A percentile compares a stretch with the other conserved stretches of the same genome.
These are phyloP conservation scores for Populus davidiana DNA, from an alignment of 345 rosid species.

Conservation along the genomic window DNA sequence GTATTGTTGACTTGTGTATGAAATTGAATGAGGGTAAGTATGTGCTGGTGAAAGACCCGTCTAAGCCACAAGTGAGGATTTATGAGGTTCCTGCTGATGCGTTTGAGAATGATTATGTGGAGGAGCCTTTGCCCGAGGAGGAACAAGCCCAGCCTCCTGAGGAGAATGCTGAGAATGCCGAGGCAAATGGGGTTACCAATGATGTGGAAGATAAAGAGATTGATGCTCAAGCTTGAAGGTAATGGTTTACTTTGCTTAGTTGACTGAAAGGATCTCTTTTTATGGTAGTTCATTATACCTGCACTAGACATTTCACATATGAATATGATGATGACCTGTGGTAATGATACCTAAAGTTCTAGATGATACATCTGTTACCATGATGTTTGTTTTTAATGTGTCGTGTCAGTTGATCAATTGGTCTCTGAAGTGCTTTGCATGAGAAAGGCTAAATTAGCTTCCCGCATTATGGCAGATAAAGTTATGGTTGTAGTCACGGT, in stretches of 20 bases:
- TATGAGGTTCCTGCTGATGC: constrained; percentile 97
- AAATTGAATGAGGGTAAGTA: constrained; percentile 88
- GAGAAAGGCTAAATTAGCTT: neutral
- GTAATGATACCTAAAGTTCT: neutral
- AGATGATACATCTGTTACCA: neutral
- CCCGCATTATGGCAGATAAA: neutral
- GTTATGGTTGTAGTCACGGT: neutral
- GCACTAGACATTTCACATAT: neutral
- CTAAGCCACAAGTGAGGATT: constrained; percentile 90
- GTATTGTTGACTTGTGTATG: constrained; percentile 92
- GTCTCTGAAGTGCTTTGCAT: neutral
- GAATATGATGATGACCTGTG: neutral
- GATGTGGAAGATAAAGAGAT: constrained; percentile 52
- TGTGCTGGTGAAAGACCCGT: constrained; percentile 89
- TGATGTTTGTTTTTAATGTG: neutral
- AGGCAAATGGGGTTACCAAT: constrained; percentile 41
- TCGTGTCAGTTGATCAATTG: neutral
- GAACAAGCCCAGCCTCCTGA: constrained; percentile 79
- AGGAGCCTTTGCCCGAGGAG: constrained; percentile 86
- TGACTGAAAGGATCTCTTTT: neutral
- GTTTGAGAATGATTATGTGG: constrained; percentile 93
- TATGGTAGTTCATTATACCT: neutral
- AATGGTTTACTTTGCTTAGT: neutral
- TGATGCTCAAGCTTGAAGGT: constrained; percentile 53
- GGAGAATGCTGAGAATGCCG: constrained; percentile 55